Evolutionary conservation across 306 rosid species (phyloP).

Genomic region (Acacia acuminata): DNA sequence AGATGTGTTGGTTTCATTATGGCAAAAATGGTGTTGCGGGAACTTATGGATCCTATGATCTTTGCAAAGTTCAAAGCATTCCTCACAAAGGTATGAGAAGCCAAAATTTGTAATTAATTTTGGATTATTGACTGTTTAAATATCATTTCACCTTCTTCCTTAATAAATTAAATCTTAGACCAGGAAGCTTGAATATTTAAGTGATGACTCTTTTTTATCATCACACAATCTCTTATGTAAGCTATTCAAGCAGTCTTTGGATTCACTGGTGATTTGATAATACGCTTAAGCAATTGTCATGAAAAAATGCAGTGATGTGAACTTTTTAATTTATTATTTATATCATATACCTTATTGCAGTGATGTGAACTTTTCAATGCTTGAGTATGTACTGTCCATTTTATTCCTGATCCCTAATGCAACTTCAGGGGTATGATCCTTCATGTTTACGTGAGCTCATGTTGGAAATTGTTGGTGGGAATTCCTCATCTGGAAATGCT

Average conservation of each 20-base stretch:
- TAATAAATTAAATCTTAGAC: neutral
- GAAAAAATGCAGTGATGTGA: slow-evolving; percentile 8
- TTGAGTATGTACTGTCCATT: neutral
- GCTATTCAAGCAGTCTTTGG: neutral
- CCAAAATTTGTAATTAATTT: slow-evolving; percentile 7
- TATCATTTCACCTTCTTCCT: neutral
- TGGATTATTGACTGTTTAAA: slow-evolving; percentile 23
- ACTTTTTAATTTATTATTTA: slow-evolving; percentile 4
- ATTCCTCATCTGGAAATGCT: slow-evolving; percentile 67
- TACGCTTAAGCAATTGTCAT: neutral
- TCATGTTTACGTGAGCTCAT: slow-evolving; percentile 88
- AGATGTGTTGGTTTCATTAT: slow-evolving; percentile 94
- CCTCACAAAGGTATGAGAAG: slow-evolving; percentile 73
- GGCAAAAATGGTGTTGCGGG: slow-evolving; percentile 93
- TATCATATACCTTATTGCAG: slow-evolving; percentile 9
- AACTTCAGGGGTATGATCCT: slow-evolving; percentile 87
- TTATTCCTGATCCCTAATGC: slow-evolving; percentile 32
- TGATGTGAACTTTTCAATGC: slow-evolving; percentile 28
- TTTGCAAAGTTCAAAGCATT: slow-evolving; percentile 79
- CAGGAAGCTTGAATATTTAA: slow-evolving; percentile 19
- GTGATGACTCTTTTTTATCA: slow-evolving; percentile 20
- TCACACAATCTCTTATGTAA: neutral
- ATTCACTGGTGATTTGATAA: neutral
- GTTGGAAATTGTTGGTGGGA: slow-evolving; percentile 63
- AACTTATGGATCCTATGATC: slow-evolving; percentile 86